These are phyloP conservation scores for Hanseniaspora taiwanica DNA, from an alignment of 805 yeast species.

Conservation along the genomic window DNA sequence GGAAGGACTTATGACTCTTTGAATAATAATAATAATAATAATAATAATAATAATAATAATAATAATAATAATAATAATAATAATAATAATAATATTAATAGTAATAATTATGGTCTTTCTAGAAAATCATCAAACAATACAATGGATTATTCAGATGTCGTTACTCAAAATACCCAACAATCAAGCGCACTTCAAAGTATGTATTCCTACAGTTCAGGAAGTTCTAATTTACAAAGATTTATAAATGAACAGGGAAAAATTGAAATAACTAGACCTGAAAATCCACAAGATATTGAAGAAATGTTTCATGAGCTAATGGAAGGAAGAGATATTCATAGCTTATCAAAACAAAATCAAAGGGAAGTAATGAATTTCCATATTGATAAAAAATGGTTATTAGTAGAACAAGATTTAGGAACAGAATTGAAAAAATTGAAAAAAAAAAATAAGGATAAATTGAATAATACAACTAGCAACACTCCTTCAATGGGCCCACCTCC, in stretches of 20 bases:
- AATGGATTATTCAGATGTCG: not conserved
- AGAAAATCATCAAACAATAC: not conserved
- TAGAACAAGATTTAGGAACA: constrained; percentile 71
- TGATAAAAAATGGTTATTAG: constrained; percentile 83
- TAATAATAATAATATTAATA: too few relatives aligned
- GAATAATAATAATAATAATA: not conserved
- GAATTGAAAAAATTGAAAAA: constrained; percentile 46
- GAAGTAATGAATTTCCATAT: constrained; percentile 65
- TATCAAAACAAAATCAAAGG: constrained; percentile 59
- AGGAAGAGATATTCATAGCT: constrained; percentile 58
- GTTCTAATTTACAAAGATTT: constrained; percentile 16
- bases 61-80: too few relatives aligned
- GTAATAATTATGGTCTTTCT: not conserved
- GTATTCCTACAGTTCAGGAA: constrained; percentile 16
- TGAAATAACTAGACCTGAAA: constrained; percentile 51
- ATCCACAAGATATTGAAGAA: constrained; percentile 52
- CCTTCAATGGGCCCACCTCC: constrained; percentile 2
- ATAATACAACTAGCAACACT: constrained; percentile 1
- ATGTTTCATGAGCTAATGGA: constrained; percentile 73
- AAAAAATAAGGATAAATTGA: constrained; percentile 7
- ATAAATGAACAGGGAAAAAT: constrained; percentile 19
- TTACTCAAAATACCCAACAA: not conserved
- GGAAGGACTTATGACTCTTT: not conserved
- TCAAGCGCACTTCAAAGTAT: constrained; percentile 9
- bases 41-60: too few relatives aligned